These are phyloP conservation scores for Biscutella laevigata DNA, from an alignment of 441 rosid species.

Conservation along the genomic window DNA sequence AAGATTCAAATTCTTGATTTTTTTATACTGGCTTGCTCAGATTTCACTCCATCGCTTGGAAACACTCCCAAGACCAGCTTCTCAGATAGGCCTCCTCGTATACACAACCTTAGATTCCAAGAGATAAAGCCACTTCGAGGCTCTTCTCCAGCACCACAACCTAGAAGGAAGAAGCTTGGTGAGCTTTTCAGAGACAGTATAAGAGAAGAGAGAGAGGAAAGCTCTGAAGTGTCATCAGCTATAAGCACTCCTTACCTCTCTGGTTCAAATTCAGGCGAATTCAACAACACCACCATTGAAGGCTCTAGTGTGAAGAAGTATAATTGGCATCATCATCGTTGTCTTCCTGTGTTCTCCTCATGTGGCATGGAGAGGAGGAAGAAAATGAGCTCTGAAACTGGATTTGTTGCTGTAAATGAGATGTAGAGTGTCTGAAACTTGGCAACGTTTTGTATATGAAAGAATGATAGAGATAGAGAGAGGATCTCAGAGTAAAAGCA, in stretches of 20 bases:
- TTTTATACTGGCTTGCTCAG: conserved; percentile 28
- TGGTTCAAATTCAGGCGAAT: conserved; percentile 35
- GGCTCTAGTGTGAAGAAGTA: conserved; percentile 35
- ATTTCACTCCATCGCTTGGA: conserved; percentile 80
- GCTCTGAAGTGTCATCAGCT: conserved; percentile 24
- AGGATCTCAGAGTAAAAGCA: conserved; percentile 14
- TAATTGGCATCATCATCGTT: conserved; percentile 37
- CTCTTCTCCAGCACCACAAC: conserved; percentile 37
- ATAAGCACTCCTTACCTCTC: conserved; percentile 39
- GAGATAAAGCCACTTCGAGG: conserved; percentile 31
- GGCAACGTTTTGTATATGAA: conserved; percentile 19
- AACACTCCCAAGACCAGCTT: conserved; percentile 43
- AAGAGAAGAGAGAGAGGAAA: conserved; percentile 27
- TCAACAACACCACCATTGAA: conserved; percentile 37
- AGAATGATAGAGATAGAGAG: conserved; percentile 14
- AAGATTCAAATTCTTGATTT: not conserved
- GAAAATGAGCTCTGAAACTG: conserved; percentile 43
- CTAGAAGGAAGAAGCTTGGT: conserved; percentile 63
- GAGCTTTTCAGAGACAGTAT: conserved; percentile 67
- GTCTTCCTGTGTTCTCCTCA: conserved; percentile 57
- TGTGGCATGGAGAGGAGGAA: conserved; percentile 57
- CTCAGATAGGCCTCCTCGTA: conserved; percentile 38
- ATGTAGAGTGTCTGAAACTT: not conserved
- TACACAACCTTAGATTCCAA: conserved; percentile 23
- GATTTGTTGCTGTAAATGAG: conserved; percentile 34